Evolutionary conservation across 257 asterid species (phyloP).

Genomic region (Fraxinus pennsylvanica): DNA sequence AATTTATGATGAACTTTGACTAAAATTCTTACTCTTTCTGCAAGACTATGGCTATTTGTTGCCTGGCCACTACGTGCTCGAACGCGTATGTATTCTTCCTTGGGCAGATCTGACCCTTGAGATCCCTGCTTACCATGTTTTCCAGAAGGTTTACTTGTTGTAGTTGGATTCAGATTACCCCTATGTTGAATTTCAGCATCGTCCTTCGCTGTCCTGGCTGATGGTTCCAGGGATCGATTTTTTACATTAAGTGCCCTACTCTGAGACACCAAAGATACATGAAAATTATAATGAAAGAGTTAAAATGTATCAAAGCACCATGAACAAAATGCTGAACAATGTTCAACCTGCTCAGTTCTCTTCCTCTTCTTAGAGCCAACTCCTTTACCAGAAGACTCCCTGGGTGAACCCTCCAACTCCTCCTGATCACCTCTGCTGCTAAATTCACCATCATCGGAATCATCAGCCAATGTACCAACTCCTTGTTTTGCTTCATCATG

Average conservation of each 20-base stretch:
- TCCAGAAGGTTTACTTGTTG: conserved; percentile 53
- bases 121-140: conserved; percentile 65
- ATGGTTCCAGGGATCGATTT: conserved; percentile 39
- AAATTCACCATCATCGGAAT: conserved; percentile 68
- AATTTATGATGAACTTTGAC: not conserved
- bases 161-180: conserved; percentile 45
- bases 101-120: conserved; percentile 72
- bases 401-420: conserved; percentile 43
- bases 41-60: conserved; percentile 97
- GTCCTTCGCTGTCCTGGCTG: conserved; percentile 42
- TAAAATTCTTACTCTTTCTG: conserved; percentile 73
- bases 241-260: conserved; percentile 43
- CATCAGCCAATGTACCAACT: conserved; percentile 45
- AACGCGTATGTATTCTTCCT: conserved; percentile 80
- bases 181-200: conserved; percentile 43
- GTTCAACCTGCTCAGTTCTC: conserved; percentile 61
- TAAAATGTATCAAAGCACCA: not conserved
- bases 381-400: conserved; percentile 53
- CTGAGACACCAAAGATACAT: conserved; percentile 32
- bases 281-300: not conserved
- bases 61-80: conserved; percentile 97
- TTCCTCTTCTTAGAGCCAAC: conserved; percentile 68
- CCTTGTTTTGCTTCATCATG: conserved; percentile 52
- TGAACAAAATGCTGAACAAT: conserved; percentile 9
- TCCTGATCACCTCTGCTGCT: conserved; percentile 66